A percentile compares a stretch with the other conserved stretches of the same genome.
phyloP scores from a whole-genome alignment of 495 filamentous ascomycete genomes.

The Cercophora sp. region DNA sequence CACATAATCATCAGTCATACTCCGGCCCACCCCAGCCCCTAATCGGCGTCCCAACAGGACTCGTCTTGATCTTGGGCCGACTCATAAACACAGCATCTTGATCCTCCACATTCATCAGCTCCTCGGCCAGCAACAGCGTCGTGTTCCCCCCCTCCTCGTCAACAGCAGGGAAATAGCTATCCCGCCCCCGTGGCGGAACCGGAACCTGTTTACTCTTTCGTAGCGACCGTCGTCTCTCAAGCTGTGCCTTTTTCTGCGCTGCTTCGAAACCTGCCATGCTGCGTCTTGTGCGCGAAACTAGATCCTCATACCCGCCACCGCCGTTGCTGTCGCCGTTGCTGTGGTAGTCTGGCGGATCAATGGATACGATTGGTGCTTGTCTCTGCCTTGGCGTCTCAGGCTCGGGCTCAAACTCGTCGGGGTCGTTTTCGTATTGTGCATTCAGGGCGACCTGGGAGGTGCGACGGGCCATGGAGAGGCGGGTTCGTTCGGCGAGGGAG shows the following conservation, averaged over 20 bases:
- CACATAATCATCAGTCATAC: conserved; percentile 14
- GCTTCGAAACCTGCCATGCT: conserved; percentile 67
- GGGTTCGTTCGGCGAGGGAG: conserved; percentile 51
- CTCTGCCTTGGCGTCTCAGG: conserved; percentile 12
- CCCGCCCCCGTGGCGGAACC: conserved; percentile 11
- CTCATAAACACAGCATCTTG: conserved; percentile 86
- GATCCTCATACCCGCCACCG: conserved; percentile 37
- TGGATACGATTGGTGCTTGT: conserved; percentile 23
- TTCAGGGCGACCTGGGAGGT: conserved; percentile 27
- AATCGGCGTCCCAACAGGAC: conserved; percentile 61
- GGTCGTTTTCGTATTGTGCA: conserved; percentile 23
- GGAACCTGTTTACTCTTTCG: conserved; percentile 36
- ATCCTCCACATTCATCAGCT: conserved; percentile 56
- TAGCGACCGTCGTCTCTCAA: conserved; percentile 54
- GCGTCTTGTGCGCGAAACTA: conserved; percentile 73
- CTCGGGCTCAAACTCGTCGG: conserved; percentile 5
- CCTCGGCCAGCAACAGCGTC: conserved; percentile 25
- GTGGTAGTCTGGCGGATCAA: not conserved
- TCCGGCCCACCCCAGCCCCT: conserved; percentile 23
- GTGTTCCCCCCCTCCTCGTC: conserved; percentile 37
- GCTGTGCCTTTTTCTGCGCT: conserved; percentile 47
- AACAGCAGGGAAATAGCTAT: conserved; percentile 37
- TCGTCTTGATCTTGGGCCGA: conserved; percentile 70
- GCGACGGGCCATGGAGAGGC: conserved; percentile 46
- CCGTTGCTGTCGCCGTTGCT: conserved; percentile 11